Evolutionary conservation across 352 stramenopile species (phyloP).

Genomic region (Blastocystis sp.): DNA sequence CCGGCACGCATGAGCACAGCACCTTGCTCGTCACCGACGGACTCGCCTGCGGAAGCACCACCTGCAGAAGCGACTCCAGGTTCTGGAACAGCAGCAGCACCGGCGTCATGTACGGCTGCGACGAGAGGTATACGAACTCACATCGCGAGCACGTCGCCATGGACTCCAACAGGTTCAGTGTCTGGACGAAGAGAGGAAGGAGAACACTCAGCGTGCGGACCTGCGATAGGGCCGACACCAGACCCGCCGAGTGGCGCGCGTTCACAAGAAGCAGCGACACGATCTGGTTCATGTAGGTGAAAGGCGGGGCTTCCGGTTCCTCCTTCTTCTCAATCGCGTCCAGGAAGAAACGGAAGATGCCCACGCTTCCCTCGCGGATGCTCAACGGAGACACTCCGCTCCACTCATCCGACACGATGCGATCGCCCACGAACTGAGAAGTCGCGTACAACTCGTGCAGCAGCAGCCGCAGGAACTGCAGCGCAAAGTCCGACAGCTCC

Average conservation of each 20-base stretch:
- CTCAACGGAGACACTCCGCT: background rate
- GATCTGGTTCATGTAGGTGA: slow-evolving; percentile 52
- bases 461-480: background rate
- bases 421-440: slow-evolving; percentile 3
- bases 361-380: slow-evolving; percentile 20
- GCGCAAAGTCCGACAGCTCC: slow-evolving; percentile 7
- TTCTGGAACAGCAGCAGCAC: slow-evolving; percentile 19
- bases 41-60: background rate
- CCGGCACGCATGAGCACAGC: background rate
- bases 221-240: background rate
- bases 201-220: background rate
- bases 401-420: slow-evolving; percentile 41
- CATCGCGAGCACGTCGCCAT: background rate
- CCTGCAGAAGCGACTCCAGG: background rate
- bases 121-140: slow-evolving; percentile 33
- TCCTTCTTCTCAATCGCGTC: background rate
- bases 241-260: background rate
- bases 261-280: background rate
- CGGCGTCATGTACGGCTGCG: background rate
- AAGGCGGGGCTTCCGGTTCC: slow-evolving; percentile 1
- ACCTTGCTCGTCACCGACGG: background rate
- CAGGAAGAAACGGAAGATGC: slow-evolving; percentile 2
- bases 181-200: slow-evolving; percentile 11
- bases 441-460: slow-evolving; percentile 22
- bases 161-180: background rate